These are phyloP conservation scores for Barnettozyma siamensis DNA, from an alignment of 805 yeast species.

Conservation along the genomic window DNA sequence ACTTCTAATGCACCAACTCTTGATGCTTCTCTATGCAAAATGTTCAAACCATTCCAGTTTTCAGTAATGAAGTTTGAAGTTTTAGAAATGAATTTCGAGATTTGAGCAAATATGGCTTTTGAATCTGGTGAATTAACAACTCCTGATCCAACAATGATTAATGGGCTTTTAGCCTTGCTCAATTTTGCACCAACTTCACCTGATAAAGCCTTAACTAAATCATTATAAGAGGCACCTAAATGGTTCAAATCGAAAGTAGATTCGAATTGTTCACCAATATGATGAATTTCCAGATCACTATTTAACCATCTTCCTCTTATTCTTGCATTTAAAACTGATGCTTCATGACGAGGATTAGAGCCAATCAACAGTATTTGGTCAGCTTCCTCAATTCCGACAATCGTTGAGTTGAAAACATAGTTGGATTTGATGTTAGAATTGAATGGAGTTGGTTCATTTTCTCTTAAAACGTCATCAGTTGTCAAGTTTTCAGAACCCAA, in stretches of 20 bases:
- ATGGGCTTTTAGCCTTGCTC: constrained; percentile 61
- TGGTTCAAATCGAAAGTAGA: constrained; percentile 65
- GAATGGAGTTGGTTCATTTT: constrained; percentile 48
- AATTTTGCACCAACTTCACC: constrained; percentile 70
- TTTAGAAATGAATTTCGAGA: constrained; percentile 57
- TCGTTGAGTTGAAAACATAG: constrained; percentile 73
- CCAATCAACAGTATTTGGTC: constrained; percentile 78
- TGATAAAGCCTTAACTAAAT: constrained; percentile 50
- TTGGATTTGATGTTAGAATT: constrained; percentile 75
- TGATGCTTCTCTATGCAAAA: constrained; percentile 82
- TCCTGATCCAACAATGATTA: constrained; percentile 78
- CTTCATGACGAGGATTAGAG: constrained; percentile 86
- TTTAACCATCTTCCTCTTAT: constrained; percentile 78
- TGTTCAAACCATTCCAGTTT: constrained; percentile 77
- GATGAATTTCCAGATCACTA: constrained; percentile 59
- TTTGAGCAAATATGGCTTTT: constrained; percentile 47
- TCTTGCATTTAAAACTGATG: constrained; percentile 80
- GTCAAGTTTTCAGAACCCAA: constrained; percentile 79
- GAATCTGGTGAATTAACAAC: constrained; percentile 66
- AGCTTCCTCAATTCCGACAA: constrained; percentile 76
- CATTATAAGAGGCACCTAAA: constrained; percentile 55
- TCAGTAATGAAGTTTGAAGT: constrained; percentile 51
- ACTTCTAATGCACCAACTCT: constrained; percentile 82
- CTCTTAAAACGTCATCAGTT: constrained; percentile 48
- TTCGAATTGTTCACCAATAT: constrained; percentile 72